Evolutionary conservation across 2,329 filamentous ascomycete genomes (phyloP), one percentile per base, ranked within the genome.

Genomic region (Pseudogymnoascus pannorum): DNA sequence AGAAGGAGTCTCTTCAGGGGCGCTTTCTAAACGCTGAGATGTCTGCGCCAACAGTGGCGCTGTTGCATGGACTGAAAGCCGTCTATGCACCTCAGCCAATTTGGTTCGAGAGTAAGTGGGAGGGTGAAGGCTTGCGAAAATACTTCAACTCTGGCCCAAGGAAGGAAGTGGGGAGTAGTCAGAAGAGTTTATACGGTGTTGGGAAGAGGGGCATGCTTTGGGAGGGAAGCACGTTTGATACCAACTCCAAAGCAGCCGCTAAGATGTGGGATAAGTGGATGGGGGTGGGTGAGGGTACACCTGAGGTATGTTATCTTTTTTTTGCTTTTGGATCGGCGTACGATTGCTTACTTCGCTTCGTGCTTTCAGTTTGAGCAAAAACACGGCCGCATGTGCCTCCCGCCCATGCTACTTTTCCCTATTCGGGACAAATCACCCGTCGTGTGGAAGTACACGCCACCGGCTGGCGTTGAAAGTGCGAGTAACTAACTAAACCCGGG

Each of bases 1-100:
- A 93, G 70, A 80, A 84, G 33, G 90, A 92, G 72, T 89, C 89
- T 60, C 78, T 87, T 65, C 80, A 82, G 12, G 87, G 88, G 65
- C 87, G 88, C 68, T 88, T 91, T 70, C 85, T 92, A 68, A 88
- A 87, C 62, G 89, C 88, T 0, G 89, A 93, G 71, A 92, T 93
- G 88, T 88, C 86, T 63, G 85, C 88, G 0, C 86, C 88, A 61
- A 87, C 87, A 0, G 82, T 87, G 24, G 85, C 88, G 0, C 79
- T 93, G 16, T 83, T 91, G 64, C 88, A 94, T 71, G 89, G 90
- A 5, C 78, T 92, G 57, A 93, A 93, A 75, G 85, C 87, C 4
- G 87, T 91, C 3, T 90, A 87, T 69, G 88, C 85, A 9, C 89
- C 89, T 9, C 89, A 92, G 72, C 89, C 89, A 1, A 83, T 92